A percentile compares a stretch with the other conserved stretches of the same genome.
Evolutionary conservation across 768 basidiomycete species (phyloP).

Genomic region (Russula abietina): DNA sequence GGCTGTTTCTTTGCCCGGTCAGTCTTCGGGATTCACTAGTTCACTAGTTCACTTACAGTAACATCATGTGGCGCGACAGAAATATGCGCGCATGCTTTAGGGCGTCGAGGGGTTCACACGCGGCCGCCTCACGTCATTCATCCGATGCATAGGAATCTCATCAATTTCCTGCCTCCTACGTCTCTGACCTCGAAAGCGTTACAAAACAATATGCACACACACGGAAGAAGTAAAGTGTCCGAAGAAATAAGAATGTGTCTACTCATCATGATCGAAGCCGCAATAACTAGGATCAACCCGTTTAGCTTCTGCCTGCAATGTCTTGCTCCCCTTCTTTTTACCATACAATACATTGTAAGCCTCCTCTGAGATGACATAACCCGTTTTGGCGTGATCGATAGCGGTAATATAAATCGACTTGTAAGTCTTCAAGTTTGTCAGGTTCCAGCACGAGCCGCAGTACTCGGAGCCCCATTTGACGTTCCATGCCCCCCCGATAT

Average conservation of each 20-base stretch:
- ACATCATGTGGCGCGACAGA: too few species aligned
- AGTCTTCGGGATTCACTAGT: too few species aligned
- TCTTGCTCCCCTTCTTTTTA: neutral
- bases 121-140: neutral
- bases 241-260: neutral
- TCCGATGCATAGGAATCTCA: conserved; percentile 1
- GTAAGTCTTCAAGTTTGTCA: conserved; percentile 40
- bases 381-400: conserved; percentile 42
- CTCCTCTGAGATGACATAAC: conserved; percentile 35
- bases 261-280: too few species aligned
- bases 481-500: conserved; percentile 50
- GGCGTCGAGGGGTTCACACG: neutral
- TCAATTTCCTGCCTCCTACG: conserved; percentile 9
- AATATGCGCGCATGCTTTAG: neutral
- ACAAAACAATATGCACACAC: too few species aligned
- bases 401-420: conserved; percentile 45
- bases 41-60: too few species aligned
- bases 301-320: too few species aligned
- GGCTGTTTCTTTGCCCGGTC: too few species aligned
- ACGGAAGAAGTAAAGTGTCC: too few species aligned
- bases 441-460: conserved; percentile 57
- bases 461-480: conserved; percentile 45
- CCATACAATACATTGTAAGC: conserved; percentile 32
- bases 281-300: too few species aligned
- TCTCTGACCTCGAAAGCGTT: too few species aligned